Conservation (phyloP, 75 land plant genomes). For the Selaginella moellendorffii region DNA sequence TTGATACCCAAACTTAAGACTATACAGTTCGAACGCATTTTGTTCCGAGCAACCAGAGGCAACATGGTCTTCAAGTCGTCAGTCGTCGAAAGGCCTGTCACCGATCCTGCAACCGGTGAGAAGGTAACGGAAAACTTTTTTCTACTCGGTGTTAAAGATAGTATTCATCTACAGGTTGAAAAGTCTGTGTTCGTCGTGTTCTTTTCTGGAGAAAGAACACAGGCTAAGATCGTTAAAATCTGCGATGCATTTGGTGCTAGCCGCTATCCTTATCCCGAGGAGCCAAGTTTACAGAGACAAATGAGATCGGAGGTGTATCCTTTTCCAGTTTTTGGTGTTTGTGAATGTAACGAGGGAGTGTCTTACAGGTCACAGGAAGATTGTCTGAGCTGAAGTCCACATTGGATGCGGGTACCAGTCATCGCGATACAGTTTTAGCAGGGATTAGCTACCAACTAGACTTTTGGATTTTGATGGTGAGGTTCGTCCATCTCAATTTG, state of each 20-base stretch:
- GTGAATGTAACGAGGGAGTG: too few species aligned
- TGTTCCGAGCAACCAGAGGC: constrained; percentile 96
- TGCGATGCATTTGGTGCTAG: constrained; percentile 98
- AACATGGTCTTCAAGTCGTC: constrained; percentile 88
- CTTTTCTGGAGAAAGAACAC: constrained; percentile 87
- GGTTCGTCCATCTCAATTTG: constrained; percentile 8
- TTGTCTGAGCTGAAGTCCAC: constrained; percentile 71
- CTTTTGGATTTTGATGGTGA: constrained; percentile 69
- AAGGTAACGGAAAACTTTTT: constrained; percentile 30
- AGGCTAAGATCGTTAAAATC: constrained; percentile 66
- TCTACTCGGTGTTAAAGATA: not conserved
- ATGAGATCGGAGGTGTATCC: constrained; percentile 58
- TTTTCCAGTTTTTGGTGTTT: not conserved
- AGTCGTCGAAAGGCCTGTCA: constrained; percentile 54
- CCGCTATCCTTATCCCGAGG: constrained; percentile 94
- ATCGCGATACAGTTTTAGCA: constrained; percentile 54
- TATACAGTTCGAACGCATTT: constrained; percentile 73
- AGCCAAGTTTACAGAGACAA: constrained; percentile 55
- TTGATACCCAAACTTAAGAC: constrained; percentile 58
- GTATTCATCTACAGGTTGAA: constrained; percentile 39
- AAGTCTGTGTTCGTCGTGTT: constrained; percentile 85
- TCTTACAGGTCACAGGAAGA: constrained; percentile 56
- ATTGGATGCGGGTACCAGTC: constrained; percentile 87
- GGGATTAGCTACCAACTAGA: constrained; percentile 44
- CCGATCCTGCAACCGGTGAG: constrained; percentile 70